Base-by-base conservation (phyloP, 2,329 filamentous ascomycete genomes). In the Lojkania enalia region DNA sequence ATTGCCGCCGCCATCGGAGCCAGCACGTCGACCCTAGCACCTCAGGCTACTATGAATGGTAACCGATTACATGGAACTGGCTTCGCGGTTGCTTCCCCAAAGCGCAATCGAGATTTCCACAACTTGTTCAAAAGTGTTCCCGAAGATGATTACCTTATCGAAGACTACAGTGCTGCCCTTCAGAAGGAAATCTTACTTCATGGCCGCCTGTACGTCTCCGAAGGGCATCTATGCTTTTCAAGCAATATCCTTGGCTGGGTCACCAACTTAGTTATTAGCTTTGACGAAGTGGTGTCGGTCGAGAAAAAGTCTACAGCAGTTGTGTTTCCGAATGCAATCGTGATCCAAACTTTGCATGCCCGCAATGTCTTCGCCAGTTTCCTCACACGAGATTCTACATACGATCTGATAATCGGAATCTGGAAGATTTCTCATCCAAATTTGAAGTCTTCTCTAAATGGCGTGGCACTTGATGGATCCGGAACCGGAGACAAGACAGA, bases 231-330 rank as follows among this genome's bases (percentile, higher is more conserved):
- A 35, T 99, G 94, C 75, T 99, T 99, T 72, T 96, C 91, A 62
- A 97, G 94, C 76, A 99, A 99, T 66, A 99, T 99, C 55, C 82
- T 99, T 35, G 94, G 94, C 42, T 99, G 94, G 94, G 88, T 95
- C 16, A 99, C 94, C 0, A 99, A 94, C 1, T 77, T 99, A 31
- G 92, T 99, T 40, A 96, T 99, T 75, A 95, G 90, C 69, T 99
- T 99, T 66, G 94, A 99, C 64, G 94, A 99, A 70, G 89, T 99
- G 46, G 89, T 97, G 15, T 90, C 92, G 1, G 88, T 99, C 5
- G 94, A 99, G 72, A 97, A 97, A 74, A 88, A 95, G 69, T 96
- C 85, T 66, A 99, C 94, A 0, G 94, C 94, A 0, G 79, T 99
- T 48, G 78, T 99, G 1, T 97, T 99, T 72, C 95, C 95, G 48